A percentile compares a stretch with the other conserved stretches of the same genome.
Conservation (phyloP, 1,284 basidiomycete species). For the Sparassis latifolia region DNA sequence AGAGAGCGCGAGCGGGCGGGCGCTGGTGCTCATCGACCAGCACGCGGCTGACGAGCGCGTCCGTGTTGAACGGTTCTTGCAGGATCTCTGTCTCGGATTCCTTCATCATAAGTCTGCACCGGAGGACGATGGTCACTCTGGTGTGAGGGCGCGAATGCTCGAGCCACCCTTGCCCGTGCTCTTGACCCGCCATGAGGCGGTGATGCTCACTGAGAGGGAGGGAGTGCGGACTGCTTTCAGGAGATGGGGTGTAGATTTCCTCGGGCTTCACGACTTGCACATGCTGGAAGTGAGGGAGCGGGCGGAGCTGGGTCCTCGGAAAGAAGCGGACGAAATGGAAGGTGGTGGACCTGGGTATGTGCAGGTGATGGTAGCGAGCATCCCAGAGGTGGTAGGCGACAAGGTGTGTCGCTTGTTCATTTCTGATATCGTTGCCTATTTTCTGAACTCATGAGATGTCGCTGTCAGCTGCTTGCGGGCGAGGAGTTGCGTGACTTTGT, state of each 20-base stretch:
- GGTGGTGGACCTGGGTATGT: conserved; percentile 31
- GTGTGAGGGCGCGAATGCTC: conserved; percentile 34
- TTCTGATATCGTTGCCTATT: too few species aligned
- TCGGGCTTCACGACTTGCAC: conserved; percentile 27
- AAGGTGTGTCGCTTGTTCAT: conserved; percentile 51
- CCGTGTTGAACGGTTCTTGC: conserved; percentile 79
- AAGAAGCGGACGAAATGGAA: conserved; percentile 31
- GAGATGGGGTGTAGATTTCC: conserved; percentile 71
- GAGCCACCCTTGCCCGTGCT: conserved; percentile 52
- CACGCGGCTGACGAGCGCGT: conserved; percentile 94
- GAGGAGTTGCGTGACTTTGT: conserved; percentile 63
- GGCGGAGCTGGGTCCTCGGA: not conserved
- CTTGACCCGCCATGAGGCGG: conserved; percentile 57
- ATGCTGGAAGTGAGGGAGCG: too few species aligned
- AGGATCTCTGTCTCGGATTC: conserved; percentile 63
- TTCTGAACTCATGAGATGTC: conserved; percentile 2
- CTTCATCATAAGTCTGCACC: not conserved
- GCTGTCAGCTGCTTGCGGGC: conserved; percentile 48
- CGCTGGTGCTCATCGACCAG: conserved; percentile 86
- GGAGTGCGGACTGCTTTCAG: conserved; percentile 42
- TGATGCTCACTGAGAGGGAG: conserved; percentile 33
- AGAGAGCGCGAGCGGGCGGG: conserved; percentile 1
- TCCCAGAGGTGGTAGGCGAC: conserved; percentile 62
- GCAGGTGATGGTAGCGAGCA: conserved; percentile 49
- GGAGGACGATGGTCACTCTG: conserved; percentile 18